phyloP scores from a whole-genome alignment of 2,329 filamentous ascomycete species.

The Capronia coronata region DNA sequence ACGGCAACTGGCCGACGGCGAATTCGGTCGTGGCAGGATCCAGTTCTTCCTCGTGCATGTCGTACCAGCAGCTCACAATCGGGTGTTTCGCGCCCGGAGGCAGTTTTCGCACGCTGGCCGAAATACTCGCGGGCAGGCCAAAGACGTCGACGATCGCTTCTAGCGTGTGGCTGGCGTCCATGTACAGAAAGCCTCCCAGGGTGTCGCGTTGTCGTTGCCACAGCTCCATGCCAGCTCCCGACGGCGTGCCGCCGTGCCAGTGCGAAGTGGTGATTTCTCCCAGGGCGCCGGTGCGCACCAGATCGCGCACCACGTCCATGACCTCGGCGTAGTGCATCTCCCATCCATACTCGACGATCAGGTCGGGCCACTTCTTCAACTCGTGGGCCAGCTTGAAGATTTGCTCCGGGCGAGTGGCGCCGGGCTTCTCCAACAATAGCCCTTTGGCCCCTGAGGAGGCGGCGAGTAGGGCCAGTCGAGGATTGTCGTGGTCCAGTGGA shows the following conservation, averaged over 20 bases:
- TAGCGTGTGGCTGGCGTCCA: slow-evolving; percentile 7
- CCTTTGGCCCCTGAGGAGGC: slow-evolving; percentile 2
- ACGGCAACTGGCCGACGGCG: slow-evolving; percentile 1
- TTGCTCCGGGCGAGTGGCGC: slow-evolving; percentile 1
- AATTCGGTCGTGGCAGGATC: background rate
- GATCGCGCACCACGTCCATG: slow-evolving; percentile 4
- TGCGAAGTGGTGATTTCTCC: slow-evolving; percentile 5
- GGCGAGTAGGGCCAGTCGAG: background rate
- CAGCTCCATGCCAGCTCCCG: slow-evolving; percentile 1
- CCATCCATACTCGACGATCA: slow-evolving; percentile 2
- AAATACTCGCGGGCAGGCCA: background rate
- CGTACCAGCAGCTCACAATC: slow-evolving; percentile 5
- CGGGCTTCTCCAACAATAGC: background rate
- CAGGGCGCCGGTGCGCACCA: background rate
- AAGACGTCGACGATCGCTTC: slow-evolving; percentile 4
- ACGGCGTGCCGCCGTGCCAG: slow-evolving; percentile 5
- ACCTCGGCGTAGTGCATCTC: slow-evolving; percentile 5
- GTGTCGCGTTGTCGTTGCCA: slow-evolving; percentile 2
- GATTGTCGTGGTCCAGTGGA: slow-evolving; percentile 5
- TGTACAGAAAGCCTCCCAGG: slow-evolving; percentile 3
- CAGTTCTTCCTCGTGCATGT: slow-evolving; percentile 5
- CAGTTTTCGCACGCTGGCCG: slow-evolving; percentile 2
- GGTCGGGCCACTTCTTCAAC: background rate
- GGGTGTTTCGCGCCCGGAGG: background rate
- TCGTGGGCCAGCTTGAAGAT: background rate